phyloP scores from a whole-genome alignment of 495 filamentous ascomycete genomes.

The Penicillium psychrofluorescens region DNA sequence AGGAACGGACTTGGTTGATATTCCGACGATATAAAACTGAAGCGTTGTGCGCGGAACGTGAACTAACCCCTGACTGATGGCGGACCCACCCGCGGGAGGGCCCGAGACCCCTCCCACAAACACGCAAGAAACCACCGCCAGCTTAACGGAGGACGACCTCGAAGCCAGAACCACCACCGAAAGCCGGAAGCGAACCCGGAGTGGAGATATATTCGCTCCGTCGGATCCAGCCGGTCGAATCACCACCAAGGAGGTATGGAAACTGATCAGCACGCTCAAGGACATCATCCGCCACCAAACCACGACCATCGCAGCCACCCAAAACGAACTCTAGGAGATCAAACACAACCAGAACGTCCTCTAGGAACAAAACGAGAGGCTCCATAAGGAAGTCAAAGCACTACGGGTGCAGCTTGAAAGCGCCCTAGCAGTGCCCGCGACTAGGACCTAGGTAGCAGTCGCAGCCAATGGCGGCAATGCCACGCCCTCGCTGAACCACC shows the following conservation, averaged over 20 bases:
- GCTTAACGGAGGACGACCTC: constrained; percentile 2
- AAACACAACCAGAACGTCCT: constrained; percentile 13
- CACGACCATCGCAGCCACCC: constrained; percentile 3
- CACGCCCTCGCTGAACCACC: neutral
- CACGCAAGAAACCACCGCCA: constrained; percentile 6
- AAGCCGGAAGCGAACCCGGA: constrained; percentile 6
- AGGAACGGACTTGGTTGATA: neutral
- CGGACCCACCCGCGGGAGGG: too few species aligned
- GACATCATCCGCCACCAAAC: constrained; percentile 10
- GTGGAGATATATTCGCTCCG: constrained; percentile 2
- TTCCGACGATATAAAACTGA: too few species aligned
- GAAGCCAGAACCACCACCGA: neutral
- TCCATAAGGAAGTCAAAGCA: constrained; percentile 9
- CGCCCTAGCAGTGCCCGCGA: neutral
- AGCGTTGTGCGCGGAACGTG: too few species aligned
- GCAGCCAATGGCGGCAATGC: neutral
- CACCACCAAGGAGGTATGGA: constrained; percentile 14
- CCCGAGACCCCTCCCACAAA: constrained; percentile 8
- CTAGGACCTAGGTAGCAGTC: neutral
- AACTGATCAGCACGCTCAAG: constrained; percentile 11
- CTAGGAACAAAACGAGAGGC: constrained; percentile 10
- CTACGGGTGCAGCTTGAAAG: constrained; percentile 4
- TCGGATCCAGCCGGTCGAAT: constrained; percentile 9
- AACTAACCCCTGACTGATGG: too few species aligned
- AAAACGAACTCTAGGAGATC: constrained; percentile 10